These are phyloP conservation scores for Pseudopithomyces maydicus DNA, from an alignment of 2,329 filamentous ascomycete genomes.

Conservation along the genomic window DNA sequence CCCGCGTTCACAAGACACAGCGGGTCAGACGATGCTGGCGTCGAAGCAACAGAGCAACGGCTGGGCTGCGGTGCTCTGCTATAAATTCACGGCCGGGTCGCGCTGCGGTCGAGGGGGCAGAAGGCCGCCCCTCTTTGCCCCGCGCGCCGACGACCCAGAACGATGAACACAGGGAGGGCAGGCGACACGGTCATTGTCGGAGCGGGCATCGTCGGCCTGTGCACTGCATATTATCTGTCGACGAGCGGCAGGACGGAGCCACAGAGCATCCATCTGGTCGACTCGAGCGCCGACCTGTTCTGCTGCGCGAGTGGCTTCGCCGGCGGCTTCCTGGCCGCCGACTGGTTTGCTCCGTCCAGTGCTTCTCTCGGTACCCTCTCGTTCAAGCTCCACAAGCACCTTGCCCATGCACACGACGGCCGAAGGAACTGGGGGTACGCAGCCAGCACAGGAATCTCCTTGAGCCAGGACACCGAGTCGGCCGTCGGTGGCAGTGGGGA, in stretches of 20 bases:
- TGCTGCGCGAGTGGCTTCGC: constrained; percentile 75
- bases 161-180: constrained; percentile 15
- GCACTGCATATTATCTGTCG: constrained; percentile 68
- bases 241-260: constrained; percentile 43
- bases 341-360: constrained; percentile 70
- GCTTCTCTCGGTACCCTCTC: constrained; percentile 68
- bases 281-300: constrained; percentile 66
- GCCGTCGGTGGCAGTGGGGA: constrained; percentile 55
- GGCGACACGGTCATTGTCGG: constrained; percentile 47
- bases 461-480: constrained; percentile 57
- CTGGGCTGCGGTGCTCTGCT: not conserved
- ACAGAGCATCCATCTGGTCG: constrained; percentile 61
- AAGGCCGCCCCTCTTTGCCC: constrained; percentile 1
- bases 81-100: not conserved
- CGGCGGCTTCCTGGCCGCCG: constrained; percentile 73
- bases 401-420: constrained; percentile 66
- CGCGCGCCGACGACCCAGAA: constrained; percentile 2
- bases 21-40: not conserved
- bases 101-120: not conserved
- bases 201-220: constrained; percentile 52
- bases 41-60: not conserved
- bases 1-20: not conserved
- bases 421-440: constrained; percentile 63
- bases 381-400: constrained; percentile 69
- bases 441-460: constrained; percentile 59